These are phyloP conservation scores for Metschnikowia hibisci DNA, from an alignment of 805 yeast genomes.

Conservation along the genomic window DNA sequence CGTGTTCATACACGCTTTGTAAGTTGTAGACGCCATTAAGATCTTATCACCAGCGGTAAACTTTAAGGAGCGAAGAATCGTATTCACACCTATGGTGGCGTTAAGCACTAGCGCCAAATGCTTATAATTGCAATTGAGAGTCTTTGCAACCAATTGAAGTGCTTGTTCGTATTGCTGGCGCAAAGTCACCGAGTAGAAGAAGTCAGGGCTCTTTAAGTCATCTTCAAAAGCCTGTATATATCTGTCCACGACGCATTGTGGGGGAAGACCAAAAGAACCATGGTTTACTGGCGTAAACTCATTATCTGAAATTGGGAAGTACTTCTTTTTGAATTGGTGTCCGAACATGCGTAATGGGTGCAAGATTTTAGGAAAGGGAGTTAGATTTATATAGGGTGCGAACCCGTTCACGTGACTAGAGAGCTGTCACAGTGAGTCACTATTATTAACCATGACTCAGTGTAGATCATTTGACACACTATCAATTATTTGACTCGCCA, in stretches of 20 bases:
- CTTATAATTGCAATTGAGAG: constrained; percentile 46
- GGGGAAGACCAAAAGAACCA: constrained; percentile 61
- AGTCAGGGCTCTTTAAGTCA: constrained; percentile 45
- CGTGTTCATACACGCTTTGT: constrained; percentile 53
- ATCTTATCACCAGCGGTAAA: constrained; percentile 51
- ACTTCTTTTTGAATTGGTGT: constrained; percentile 41
- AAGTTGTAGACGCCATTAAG: constrained; percentile 46
- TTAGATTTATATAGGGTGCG: neutral
- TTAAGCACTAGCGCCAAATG: constrained; percentile 53
- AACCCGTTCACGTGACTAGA: neutral
- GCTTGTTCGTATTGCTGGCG: constrained; percentile 28
- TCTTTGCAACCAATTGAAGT: constrained; percentile 31
- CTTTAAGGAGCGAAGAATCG: constrained; percentile 52
- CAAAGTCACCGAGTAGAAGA: constrained; percentile 30
- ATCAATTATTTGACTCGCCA: too few relatives aligned
- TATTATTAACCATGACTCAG: too few relatives aligned
- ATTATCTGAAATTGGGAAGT: constrained; percentile 42
- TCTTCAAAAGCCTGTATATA: constrained; percentile 9
- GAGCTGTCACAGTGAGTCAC: neutral
- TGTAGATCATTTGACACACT: too few relatives aligned
- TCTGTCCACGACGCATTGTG: constrained; percentile 37
- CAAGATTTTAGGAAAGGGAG: neutral
- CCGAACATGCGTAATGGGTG: constrained; percentile 52
- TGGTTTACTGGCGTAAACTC: constrained; percentile 51
- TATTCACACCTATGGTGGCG: constrained; percentile 59